Evolutionary conservation across 495 filamentous ascomycete genomes (phyloP).

Genomic region (Elaphomyces granulatus): DNA sequence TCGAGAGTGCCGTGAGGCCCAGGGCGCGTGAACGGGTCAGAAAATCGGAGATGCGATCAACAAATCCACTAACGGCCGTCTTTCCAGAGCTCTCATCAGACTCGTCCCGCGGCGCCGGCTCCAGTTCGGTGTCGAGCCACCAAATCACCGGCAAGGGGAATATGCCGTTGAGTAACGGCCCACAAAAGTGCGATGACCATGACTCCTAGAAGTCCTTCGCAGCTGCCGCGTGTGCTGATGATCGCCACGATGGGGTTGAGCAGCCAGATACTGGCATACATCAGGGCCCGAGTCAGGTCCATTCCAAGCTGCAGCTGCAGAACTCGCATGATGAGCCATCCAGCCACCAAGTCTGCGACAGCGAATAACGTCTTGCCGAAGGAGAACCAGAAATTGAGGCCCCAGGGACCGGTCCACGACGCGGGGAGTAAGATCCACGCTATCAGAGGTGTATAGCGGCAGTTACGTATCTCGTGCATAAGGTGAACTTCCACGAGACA

Average conservation of each 20-base stretch:
- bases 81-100: conserved; percentile 7
- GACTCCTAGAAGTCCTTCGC: conserved; percentile 77
- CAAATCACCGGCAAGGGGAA: conserved; percentile 69
- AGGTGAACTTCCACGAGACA: conserved; percentile 48
- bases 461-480: conserved; percentile 90
- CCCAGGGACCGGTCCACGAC: conserved; percentile 33
- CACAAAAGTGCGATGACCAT: conserved; percentile 70
- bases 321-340: conserved; percentile 65
- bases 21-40: conserved; percentile 47
- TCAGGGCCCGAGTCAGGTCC: conserved; percentile 39
- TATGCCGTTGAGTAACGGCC: conserved; percentile 47
- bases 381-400: conserved; percentile 43
- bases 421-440: conserved; percentile 85
- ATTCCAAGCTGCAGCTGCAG: conserved; percentile 34
- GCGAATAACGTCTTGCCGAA: conserved; percentile 87
- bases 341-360: conserved; percentile 65
- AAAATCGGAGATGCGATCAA: conserved; percentile 32
- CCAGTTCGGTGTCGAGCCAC: conserved; percentile 65
- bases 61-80: background rate
- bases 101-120: no score
- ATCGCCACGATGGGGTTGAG: conserved; percentile 96
- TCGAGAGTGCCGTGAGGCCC: conserved; percentile 46
- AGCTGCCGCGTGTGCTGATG: conserved; percentile 87
- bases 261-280: conserved; percentile 76
- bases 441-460: conserved; percentile 84